These are phyloP conservation scores for Brachypodium distachyon DNA, from an alignment of 202 grass and related monocot genomes.

Conservation along the genomic window DNA sequence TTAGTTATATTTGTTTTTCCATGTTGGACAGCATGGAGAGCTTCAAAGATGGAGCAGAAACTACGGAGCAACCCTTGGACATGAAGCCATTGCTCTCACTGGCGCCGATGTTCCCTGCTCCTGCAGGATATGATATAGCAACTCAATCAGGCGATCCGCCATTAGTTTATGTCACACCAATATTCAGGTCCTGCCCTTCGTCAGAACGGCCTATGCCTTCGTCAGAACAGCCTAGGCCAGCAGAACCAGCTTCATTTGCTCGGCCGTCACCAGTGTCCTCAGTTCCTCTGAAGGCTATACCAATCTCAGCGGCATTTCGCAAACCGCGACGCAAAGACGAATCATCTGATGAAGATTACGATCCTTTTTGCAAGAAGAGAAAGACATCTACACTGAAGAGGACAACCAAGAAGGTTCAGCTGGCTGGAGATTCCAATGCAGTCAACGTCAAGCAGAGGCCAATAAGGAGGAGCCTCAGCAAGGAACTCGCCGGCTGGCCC, in stretches of 20 bases:
- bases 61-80: conserved; percentile 8
- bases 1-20: neutral
- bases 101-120: conserved; percentile 37
- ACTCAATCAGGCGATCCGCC: conserved; percentile 20
- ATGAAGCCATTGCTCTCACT: conserved; percentile 42
- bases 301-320: conserved; percentile 16
- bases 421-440: neutral
- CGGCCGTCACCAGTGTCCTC: neutral
- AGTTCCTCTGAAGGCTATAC: conserved; percentile 21
- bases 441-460: conserved; percentile 24
- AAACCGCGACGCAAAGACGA: neutral
- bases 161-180: conserved; percentile 22
- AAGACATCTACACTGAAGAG: neutral
- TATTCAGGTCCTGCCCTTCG: neutral
- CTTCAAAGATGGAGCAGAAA: conserved; percentile 10
- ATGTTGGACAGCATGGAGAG: conserved; percentile 9
- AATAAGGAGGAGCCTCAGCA: conserved; percentile 33
- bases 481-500: conserved; percentile 6
- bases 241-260: conserved; percentile 3
- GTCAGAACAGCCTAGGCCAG: neutral
- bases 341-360: conserved; percentile 12
- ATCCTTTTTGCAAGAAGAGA: neutral
- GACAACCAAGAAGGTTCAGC: neutral
- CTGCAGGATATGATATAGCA: conserved; percentile 23
- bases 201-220: neutral